These are phyloP conservation scores for Physaria fendleri DNA, from an alignment of 345 rosid species.

Conservation along the genomic window DNA sequence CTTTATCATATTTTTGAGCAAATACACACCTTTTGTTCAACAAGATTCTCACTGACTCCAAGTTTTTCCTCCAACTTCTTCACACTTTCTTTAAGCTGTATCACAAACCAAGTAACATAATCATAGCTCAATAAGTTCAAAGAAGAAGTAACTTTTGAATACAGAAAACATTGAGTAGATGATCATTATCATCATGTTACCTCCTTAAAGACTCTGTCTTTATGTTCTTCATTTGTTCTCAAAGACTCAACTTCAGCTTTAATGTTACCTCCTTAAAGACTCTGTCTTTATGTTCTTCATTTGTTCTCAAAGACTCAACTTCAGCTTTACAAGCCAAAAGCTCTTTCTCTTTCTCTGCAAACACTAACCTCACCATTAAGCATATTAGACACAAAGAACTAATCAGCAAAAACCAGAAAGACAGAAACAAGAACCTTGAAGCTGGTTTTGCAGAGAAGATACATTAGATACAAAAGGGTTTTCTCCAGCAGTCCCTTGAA, in stretches of 20 bases:
- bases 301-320: slow-evolving; percentile 56
- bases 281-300: slow-evolving; percentile 61
- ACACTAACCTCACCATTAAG: background rate
- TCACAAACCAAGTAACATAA: no score
- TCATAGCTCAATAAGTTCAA: no score
- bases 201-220: slow-evolving; percentile 67
- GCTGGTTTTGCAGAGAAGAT: slow-evolving; percentile 58
- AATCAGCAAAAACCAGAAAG: background rate
- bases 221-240: slow-evolving; percentile 54
- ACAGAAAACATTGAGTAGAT: no score
- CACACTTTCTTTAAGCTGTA: no score
- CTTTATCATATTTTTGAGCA: background rate
- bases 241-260: slow-evolving; percentile 59
- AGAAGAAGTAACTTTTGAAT: no score
- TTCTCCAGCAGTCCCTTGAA: slow-evolving; percentile 33
- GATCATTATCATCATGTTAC: no score
- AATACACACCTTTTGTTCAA: slow-evolving; percentile 61
- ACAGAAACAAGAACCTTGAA: slow-evolving; percentile 48
- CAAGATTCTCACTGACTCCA: slow-evolving; percentile 40
- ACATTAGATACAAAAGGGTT: slow-evolving; percentile 70
- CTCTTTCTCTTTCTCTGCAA: slow-evolving; percentile 61
- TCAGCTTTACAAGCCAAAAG: slow-evolving; percentile 49
- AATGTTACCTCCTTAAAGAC: slow-evolving; percentile 64
- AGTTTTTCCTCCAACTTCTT: slow-evolving; percentile 50
- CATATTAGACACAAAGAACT: no score